Evolutionary conservation across 2,329 filamentous ascomycete genomes (phyloP).

Genomic region (Venturia pyrina): DNA sequence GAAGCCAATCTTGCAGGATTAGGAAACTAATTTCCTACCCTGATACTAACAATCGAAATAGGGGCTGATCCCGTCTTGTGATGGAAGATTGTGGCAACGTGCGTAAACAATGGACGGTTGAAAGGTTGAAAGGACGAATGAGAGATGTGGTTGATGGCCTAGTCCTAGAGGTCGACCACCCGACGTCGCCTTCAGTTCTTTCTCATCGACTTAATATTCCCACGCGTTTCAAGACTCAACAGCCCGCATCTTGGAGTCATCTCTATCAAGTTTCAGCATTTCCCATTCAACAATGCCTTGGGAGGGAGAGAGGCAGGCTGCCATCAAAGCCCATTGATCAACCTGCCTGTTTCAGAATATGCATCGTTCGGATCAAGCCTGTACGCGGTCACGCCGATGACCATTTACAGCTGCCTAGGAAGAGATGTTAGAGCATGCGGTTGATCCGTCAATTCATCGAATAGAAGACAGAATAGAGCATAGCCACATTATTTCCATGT

Average conservation of each 20-base stretch:
- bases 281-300: background rate
- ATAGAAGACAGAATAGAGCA: background rate
- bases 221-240: background rate
- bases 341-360: background rate
- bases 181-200: background rate
- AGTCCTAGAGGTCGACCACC: background rate
- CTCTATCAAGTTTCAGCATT: background rate
- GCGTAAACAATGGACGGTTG: background rate
- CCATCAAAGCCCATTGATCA: background rate
- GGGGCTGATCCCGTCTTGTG: background rate
- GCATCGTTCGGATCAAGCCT: background rate
- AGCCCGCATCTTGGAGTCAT: background rate
- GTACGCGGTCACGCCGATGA: background rate
- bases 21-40: background rate
- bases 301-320: background rate
- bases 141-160: background rate
- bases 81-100: background rate
- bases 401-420: background rate
- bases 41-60: background rate
- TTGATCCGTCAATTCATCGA: background rate
- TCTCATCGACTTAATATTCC: background rate
- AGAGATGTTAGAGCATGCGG: too few species aligned
- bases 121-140: background rate
- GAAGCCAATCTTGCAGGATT: background rate
- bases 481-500: background rate